Evolutionary conservation across 768 basidiomycete species (phyloP).

Genomic region (Psilocybe cyanescens): DNA sequence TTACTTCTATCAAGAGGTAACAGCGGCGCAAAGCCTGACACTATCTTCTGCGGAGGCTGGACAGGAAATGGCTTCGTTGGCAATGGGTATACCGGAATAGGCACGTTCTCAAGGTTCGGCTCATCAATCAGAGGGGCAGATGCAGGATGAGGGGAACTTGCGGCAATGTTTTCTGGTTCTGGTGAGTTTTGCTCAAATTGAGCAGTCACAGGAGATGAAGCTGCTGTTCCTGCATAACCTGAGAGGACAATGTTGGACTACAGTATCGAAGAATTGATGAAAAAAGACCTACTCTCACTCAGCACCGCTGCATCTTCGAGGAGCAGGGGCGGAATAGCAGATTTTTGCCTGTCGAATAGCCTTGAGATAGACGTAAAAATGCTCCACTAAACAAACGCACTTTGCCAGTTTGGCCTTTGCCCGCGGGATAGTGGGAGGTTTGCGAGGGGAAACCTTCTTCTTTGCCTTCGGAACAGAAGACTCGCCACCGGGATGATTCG

Average conservation of each 20-base stretch:
- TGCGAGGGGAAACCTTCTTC: conserved; percentile 54
- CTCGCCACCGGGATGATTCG: conserved; percentile 27
- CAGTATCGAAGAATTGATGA: neutral
- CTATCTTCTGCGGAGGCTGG: conserved; percentile 77
- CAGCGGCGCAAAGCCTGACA: conserved; percentile 69
- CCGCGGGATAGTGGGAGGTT: conserved; percentile 41
- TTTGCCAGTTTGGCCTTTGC: conserved; percentile 39
- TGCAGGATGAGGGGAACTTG: conserved; percentile 32
- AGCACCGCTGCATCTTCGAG: conserved; percentile 54
- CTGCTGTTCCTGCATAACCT: conserved; percentile 72
- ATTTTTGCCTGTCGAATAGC: conserved; percentile 31
- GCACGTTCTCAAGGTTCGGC: conserved; percentile 56
- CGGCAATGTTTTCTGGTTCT: conserved; percentile 48
- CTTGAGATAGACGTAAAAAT: conserved; percentile 13
- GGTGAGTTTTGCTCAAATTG: conserved; percentile 52
- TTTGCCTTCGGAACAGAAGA: conserved; percentile 44
- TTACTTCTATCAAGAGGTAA: conserved; percentile 68
- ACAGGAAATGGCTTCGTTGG: conserved; percentile 86
- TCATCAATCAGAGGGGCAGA: conserved; percentile 34
- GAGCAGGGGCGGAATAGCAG: conserved; percentile 38
- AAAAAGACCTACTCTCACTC: conserved; percentile 59
- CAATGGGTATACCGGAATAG: conserved; percentile 76
- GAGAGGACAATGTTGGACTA: conserved; percentile 14
- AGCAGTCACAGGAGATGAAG: conserved; percentile 68
- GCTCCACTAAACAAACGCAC: conserved; percentile 23